Evolutionary conservation across 495 filamentous ascomycete species (phyloP).

Genomic region (Trichoderma virens): DNA sequence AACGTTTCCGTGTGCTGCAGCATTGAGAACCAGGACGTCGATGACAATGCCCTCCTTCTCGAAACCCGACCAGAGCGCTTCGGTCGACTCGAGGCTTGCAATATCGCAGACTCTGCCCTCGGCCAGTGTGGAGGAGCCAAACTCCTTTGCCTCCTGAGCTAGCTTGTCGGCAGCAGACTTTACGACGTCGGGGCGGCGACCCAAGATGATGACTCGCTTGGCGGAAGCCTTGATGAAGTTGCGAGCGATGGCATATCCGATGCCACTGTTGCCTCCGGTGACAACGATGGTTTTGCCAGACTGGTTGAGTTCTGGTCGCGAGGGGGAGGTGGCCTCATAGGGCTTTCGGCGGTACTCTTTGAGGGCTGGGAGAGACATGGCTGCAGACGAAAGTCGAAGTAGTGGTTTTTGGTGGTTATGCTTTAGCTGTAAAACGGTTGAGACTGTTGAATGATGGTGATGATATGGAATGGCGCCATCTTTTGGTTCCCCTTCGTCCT

Average conservation of each 20-base stretch:
- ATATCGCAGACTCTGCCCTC: conserved; percentile 19
- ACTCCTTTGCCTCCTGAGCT: background rate
- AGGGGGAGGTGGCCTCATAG: conserved; percentile 35
- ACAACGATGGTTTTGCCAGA: conserved; percentile 39
- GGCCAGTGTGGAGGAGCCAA: conserved; percentile 3
- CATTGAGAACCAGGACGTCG: conserved; percentile 28
- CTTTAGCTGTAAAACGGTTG: background rate
- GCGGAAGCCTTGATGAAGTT: conserved; percentile 26
- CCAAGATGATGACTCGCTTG: conserved; percentile 20
- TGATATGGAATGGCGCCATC: background rate
- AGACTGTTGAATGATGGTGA: background rate
- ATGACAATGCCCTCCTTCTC: conserved; percentile 16
- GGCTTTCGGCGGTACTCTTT: conserved; percentile 20
- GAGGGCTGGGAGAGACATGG: background rate
- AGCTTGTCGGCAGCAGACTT: conserved; percentile 13
- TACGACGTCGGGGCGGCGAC: conserved; percentile 18
- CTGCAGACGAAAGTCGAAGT: background rate
- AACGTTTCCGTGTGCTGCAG: conserved; percentile 6
- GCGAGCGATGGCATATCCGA: conserved; percentile 27
- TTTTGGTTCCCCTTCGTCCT: background rate
- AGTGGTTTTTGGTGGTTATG: background rate
- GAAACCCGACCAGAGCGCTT: conserved; percentile 21
- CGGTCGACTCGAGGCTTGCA: conserved; percentile 14
- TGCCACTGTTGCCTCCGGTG: conserved; percentile 34
- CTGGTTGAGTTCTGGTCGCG: conserved; percentile 36